Base-by-base conservation (phyloP, 176 grass and related monocot species). In the Carex parvula region DNA sequence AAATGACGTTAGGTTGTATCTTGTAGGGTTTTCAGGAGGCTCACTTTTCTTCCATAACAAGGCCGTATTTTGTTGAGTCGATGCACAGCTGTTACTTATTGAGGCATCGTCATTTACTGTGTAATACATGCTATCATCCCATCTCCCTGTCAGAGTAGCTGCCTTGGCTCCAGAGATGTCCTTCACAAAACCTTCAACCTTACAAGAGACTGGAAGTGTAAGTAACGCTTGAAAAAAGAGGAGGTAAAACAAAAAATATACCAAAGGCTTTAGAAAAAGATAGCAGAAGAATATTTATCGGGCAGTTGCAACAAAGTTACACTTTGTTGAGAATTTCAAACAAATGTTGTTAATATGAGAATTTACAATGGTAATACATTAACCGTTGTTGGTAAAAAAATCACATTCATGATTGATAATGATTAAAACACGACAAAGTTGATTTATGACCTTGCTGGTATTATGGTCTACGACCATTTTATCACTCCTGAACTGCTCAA, bases 1-100 rank as follows among this genome's bases (percentile, higher is more conserved):
- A 86, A 97, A 94, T 54, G 94, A 90, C 18, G 94, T 90, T 87
- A 97, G 66, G 83, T 97, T 97, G 85, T 97, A 97, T 33, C 94
- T 69, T 84, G 94, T 97, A 32, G 94, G 94, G 80, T 90, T 90
- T 52, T 21, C 52, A 82, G 94, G 60, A 83, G 94, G 92, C 61
- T 85, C 57, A 69, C 88, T 94, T 88, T 92, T 97, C 84, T 92
- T 77, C 94, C 94, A 97, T 79, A 97, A 91, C 76, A 97, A 88
- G 79, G 90, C 92, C 53, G 74, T 71, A 61, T 88, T 87, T 46
- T 78, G 71, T 37, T 91, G 87, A 53, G 22, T 60, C 30, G 84
- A 82, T 79, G 35, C 46, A 78, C 54, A 59, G 54, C 76, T 85
- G 53, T 72, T 91, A 20, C 72, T 48, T 76, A 79, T 91, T 37